Evolutionary conservation across 768 basidiomycete genomes (phyloP), one percentile per base, ranked within the genome.

Genomic region (Boletellus ananas): DNA sequence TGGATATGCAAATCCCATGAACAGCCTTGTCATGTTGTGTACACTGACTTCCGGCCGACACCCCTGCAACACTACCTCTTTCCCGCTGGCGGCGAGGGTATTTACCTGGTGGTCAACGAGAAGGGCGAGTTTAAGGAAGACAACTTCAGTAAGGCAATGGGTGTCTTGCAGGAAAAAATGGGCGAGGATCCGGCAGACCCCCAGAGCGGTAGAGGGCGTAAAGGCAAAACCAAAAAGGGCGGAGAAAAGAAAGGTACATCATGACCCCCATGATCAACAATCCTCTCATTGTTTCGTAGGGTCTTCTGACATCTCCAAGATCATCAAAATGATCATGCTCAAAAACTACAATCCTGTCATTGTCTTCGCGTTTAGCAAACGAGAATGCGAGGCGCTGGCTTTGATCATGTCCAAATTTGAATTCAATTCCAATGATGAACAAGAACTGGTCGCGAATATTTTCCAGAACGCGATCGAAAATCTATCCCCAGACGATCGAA

Each of bases 311-410:
- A 93, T 98, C 55, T 90, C 90, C 52, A 97, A 96, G 73, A 94
- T 99, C 57, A 87, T 97, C 66, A 90, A 90, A 67, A 93, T 97
- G 87, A 96, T 99, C 71, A 93, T 97, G 91, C 71, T 84, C 54
- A 95, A 95, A 71, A 93, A 94, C 66, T 95, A 92, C 71, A 94
- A 97, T 63, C 96, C 96, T 0, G 94, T 97, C 56, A 99, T 99
- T 63, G 85, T 98, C 47, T 99, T 99, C 69, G 90, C 95, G 6
- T 99, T 99, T 72, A 91, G 90, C 72, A 98, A 98, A 68, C 85
- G 94, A 44, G 95, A 98, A 74, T 98, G 96, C 68, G 96, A 99
- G 70, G 84, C 80, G 0, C 80, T 96, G 29, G 96, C 96, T 2
- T 75, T 96, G 53, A 85, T 82, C 27, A 80, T 97, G 75, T 86